These are phyloP conservation scores for Lipomyces yamadae DNA, from an alignment of 805 yeast species.

Conservation along the genomic window DNA sequence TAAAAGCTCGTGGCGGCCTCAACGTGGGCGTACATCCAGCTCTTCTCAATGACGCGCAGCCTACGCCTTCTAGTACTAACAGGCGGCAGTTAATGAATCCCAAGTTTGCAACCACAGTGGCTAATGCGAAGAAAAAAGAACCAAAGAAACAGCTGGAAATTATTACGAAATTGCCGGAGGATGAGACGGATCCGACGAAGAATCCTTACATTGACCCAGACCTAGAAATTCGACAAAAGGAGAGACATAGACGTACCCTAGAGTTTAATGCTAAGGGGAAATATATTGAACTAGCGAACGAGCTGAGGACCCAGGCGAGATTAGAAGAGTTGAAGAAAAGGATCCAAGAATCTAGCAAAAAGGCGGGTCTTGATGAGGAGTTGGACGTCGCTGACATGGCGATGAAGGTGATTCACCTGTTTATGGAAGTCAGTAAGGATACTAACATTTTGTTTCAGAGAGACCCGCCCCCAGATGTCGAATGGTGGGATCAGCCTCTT, in stretches of 20 bases:
- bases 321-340: constrained; percentile 46
- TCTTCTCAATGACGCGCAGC: constrained; percentile 29
- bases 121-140: constrained; percentile 11
- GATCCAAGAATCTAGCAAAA: constrained; percentile 45
- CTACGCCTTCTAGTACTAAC: constrained; percentile 3
- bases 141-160: constrained; percentile 18
- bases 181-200: constrained; percentile 30
- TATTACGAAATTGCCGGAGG: constrained; percentile 27
- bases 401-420: constrained; percentile 46
- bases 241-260: constrained; percentile 50
- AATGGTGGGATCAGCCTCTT: constrained; percentile 88
- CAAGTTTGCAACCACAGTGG: constrained; percentile 24
- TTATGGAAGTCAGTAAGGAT: background rate
- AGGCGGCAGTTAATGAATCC: constrained; percentile 20
- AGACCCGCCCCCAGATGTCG: constrained; percentile 63
- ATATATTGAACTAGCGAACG: constrained; percentile 59
- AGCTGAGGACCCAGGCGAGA: constrained; percentile 51
- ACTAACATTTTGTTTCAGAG: constrained; percentile 9
- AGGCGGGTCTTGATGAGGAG: constrained; percentile 58
- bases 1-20: constrained; percentile 40
- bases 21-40: constrained; percentile 45
- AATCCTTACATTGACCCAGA: constrained; percentile 50
- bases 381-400: constrained; percentile 59
- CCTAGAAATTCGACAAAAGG: constrained; percentile 25
- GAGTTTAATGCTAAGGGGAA: constrained; percentile 68